Evolutionary conservation across 345 rosid species (phyloP).

Genomic region (Citrus cavaleriei): DNA sequence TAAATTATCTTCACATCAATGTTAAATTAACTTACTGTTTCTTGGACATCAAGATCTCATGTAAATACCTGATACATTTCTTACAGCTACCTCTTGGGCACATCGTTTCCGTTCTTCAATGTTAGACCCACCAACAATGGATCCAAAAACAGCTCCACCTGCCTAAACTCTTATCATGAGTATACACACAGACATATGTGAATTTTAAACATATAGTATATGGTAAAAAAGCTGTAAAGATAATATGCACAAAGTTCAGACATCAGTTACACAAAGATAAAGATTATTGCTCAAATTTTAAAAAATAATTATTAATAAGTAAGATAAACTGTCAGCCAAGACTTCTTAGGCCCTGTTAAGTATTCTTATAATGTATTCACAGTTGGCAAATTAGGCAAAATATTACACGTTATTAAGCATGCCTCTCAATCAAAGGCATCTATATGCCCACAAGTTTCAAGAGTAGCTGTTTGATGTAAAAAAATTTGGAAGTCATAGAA

Average conservation of each 20-base stretch:
- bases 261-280: background rate
- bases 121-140: conserved; percentile 75
- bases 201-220: background rate
- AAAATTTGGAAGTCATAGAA: background rate
- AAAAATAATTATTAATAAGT: background rate
- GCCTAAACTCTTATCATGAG: conserved; percentile 29
- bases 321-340: background rate
- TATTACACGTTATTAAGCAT: background rate
- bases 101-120: conserved; percentile 51
- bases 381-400: background rate
- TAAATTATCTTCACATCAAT: conserved; percentile 5
- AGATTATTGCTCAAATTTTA: background rate
- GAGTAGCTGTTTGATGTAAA: background rate
- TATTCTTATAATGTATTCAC: background rate
- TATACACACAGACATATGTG: background rate
- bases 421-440: background rate
- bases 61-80: conserved; percentile 53
- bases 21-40: background rate
- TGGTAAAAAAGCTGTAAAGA: background rate
- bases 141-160: conserved; percentile 59
- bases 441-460: background rate
- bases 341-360: background rate
- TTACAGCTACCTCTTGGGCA: conserved; percentile 47
- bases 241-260: background rate
- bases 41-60: background rate